Conservation (phyloP, 257 asterid genomes). For the Solanum paucissectum region DNA sequence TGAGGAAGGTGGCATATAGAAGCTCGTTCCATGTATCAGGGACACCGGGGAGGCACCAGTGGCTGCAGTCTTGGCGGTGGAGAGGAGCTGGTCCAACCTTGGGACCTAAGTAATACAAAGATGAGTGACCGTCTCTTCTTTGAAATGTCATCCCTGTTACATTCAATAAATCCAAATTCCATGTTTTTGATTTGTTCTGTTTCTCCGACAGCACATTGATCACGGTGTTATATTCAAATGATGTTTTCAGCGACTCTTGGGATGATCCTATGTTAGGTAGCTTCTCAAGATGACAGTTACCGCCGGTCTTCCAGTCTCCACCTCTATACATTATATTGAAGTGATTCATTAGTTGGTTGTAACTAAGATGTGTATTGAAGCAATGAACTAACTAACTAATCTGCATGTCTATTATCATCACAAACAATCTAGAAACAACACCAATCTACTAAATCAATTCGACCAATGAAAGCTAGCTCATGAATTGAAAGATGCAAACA, state of each 20-base stretch:
- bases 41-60: slow-evolving; percentile 11
- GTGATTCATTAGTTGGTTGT: background rate
- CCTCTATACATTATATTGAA: background rate
- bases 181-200: background rate
- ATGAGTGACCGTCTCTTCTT: slow-evolving; percentile 2
- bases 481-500: background rate
- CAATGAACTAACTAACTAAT: background rate
- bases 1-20: background rate
- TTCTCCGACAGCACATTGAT: background rate
- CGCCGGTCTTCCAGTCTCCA: slow-evolving; percentile 16
- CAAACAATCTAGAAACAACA: background rate
- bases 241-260: background rate
- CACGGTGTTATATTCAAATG: background rate
- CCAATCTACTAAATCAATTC: background rate
- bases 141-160: background rate
- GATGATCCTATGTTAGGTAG: slow-evolving; percentile 5
- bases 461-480: background rate
- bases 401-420: background rate
- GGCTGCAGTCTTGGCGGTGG: slow-evolving; percentile 12
- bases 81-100: background rate
- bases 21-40: slow-evolving; percentile 12
- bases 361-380: background rate
- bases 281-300: slow-evolving; percentile 8
- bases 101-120: slow-evolving; percentile 4
- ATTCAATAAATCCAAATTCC: background rate